Percentiles rank a stretch among this genome's conserved stretches.
phyloP scores from a whole-genome alignment of 208 protist species.

The Phytomonas francai region DNA sequence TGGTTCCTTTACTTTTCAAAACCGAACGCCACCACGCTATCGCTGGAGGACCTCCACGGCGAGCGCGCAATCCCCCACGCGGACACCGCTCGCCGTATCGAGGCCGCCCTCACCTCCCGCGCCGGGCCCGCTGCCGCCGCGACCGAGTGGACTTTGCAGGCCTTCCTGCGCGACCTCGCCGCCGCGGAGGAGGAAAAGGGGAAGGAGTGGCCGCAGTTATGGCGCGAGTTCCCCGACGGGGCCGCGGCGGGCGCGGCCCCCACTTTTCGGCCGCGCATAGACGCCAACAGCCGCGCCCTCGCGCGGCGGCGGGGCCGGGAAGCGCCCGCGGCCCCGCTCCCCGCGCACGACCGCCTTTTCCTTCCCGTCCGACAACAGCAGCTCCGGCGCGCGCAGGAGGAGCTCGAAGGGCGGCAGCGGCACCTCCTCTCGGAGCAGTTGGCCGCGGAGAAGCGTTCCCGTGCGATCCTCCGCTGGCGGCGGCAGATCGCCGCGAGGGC shows the following conservation, averaged over 20 bases:
- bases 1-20: constrained; percentile 18
- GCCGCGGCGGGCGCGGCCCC: constrained; percentile 10
- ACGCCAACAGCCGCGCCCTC: constrained; percentile 17
- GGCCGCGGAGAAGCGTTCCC: too few species aligned
- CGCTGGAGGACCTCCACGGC: constrained; percentile 6
- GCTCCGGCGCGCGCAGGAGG: constrained; percentile 21
- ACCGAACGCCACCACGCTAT: neutral
- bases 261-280: constrained; percentile 34
- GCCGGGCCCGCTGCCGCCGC: constrained; percentile 2
- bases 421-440: too few species aligned
- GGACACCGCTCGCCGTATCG: constrained; percentile 1
- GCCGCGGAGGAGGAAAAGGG: neutral
- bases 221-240: constrained; percentile 10
- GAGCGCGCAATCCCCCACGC: constrained; percentile 13
- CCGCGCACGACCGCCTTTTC: constrained; percentile 49
- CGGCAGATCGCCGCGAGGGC: too few species aligned
- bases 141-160: constrained; percentile 16
- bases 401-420: constrained; percentile 34
- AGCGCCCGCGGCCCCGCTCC: constrained; percentile 4
- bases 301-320: constrained; percentile 13
- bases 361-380: constrained; percentile 29
- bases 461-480: too few species aligned
- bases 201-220: constrained; percentile 12
- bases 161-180: constrained; percentile 6
- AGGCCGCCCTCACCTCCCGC: too few species aligned